phyloP scores from a whole-genome alignment of 1,284 basidiomycete genomes.

The Cystobasidium sp. region DNA sequence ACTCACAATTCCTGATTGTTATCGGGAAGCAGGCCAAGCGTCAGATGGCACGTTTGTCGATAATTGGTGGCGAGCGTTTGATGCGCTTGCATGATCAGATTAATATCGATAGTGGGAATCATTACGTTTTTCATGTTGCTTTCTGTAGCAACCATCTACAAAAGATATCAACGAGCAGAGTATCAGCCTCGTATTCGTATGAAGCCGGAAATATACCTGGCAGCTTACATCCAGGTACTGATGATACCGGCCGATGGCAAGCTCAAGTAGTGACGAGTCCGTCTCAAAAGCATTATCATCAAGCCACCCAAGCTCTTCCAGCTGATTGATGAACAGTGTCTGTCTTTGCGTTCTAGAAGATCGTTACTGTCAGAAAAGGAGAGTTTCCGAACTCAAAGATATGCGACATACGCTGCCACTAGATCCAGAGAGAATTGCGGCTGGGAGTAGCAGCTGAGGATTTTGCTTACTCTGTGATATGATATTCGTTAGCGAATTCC shows the following conservation, averaged over 20 bases:
- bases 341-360: constrained; percentile 23
- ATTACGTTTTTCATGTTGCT: constrained; percentile 18
- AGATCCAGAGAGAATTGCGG: constrained; percentile 40
- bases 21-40: constrained; percentile 28
- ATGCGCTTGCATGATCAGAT: constrained; percentile 34
- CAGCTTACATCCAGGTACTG: constrained; percentile 36
- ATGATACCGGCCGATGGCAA: constrained; percentile 38
- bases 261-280: constrained; percentile 7
- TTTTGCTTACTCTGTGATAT: constrained; percentile 17
- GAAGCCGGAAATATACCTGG: too few species aligned
- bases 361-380: neutral
- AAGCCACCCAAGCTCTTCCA: constrained; percentile 34
- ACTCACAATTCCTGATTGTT: constrained; percentile 38
- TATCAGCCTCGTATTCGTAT: too few species aligned
- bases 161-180: neutral
- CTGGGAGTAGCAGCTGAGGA: constrained; percentile 34
- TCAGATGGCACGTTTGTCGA: constrained; percentile 15
- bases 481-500: neutral
- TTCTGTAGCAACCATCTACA: constrained; percentile 16
- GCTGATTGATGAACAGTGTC: constrained; percentile 25
- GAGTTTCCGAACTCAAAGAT: neutral
- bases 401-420: constrained; percentile 15
- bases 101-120: constrained; percentile 37
- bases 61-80: constrained; percentile 22
- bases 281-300: constrained; percentile 10